Conservation (phyloP, 257 asterid genomes). For the Nicotiana attenuata region DNA sequence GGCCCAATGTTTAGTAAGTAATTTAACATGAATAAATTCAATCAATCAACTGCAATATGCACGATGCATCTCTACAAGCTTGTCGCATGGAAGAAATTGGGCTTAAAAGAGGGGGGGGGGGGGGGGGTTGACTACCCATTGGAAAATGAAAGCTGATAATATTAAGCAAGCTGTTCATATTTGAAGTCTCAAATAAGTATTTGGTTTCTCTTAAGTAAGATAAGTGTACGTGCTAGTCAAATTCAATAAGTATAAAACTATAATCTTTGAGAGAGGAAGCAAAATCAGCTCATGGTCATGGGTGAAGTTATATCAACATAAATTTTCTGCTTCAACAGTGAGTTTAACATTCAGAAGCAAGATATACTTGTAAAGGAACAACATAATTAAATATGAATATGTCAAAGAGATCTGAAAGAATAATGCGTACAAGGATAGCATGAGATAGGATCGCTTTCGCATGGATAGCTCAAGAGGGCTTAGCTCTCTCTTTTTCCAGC, state of each 20-base stretch:
- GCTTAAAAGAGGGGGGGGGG: not conserved
- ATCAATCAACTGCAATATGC: not conserved
- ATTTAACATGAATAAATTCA: not conserved
- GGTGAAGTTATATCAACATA: conserved; percentile 3
- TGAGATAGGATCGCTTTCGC: not conserved
- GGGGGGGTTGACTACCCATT: not conserved
- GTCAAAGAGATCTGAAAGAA: conserved; percentile 2
- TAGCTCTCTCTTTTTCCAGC: conserved; percentile 35
- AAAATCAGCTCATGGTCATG: not conserved
- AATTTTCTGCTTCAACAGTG: conserved; percentile 1
- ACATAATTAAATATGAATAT: not conserved
- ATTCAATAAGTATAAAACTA: not conserved
- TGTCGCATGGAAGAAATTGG: not conserved
- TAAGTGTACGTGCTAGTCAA: not conserved
- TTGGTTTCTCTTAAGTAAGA: not conserved
- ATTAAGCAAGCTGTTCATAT: not conserved
- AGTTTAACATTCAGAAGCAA: not conserved
- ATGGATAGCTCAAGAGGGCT: not conserved
- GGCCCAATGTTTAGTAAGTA: not conserved
- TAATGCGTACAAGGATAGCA: not conserved
- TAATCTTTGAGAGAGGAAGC: not conserved
- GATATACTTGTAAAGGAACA: conserved; percentile 1
- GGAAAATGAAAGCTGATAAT: not conserved
- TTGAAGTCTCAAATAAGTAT: not conserved
- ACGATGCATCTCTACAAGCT: not conserved